Conservation (phyloP, 2,329 filamentous ascomycete species). For the Phoma sp. region DNA sequence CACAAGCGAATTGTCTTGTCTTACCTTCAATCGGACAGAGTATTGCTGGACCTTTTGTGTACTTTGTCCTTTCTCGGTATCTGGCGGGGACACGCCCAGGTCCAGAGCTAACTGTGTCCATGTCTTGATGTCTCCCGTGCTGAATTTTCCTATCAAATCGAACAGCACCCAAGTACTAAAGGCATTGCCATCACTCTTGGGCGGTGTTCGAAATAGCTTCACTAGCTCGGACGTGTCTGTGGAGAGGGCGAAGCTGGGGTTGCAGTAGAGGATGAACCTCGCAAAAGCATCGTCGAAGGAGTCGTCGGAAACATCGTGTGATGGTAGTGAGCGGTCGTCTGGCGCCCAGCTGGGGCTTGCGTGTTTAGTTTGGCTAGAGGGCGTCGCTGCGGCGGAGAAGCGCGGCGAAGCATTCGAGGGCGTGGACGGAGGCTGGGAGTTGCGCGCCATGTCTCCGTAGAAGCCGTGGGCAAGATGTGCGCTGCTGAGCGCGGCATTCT, state of each 20-base stretch:
- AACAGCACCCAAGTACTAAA: slow-evolving; percentile 81
- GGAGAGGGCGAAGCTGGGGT: slow-evolving; percentile 75
- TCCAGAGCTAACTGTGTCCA: slow-evolving; percentile 88
- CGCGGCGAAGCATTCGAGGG: slow-evolving; percentile 48
- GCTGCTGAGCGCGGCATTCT: slow-evolving; percentile 40
- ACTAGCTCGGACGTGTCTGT: slow-evolving; percentile 73
- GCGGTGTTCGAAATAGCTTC: slow-evolving; percentile 78
- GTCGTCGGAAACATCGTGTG: slow-evolving; percentile 69
- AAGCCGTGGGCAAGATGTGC: slow-evolving; percentile 42
- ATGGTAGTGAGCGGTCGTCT: slow-evolving; percentile 65
- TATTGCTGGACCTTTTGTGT: slow-evolving; percentile 95
- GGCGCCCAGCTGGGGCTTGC: slow-evolving; percentile 43
- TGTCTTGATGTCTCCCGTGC: slow-evolving; percentile 84
- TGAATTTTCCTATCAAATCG: slow-evolving; percentile 77
- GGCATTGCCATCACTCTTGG: slow-evolving; percentile 84
- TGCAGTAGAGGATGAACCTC: slow-evolving; percentile 86
- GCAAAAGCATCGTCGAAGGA: slow-evolving; percentile 84
- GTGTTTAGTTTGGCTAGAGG: slow-evolving; percentile 44
- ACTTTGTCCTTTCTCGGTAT: slow-evolving; percentile 82
- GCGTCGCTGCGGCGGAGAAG: slow-evolving; percentile 44
- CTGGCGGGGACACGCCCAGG: slow-evolving; percentile 86
- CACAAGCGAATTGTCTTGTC: slow-evolving; percentile 6
- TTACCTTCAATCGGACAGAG: slow-evolving; percentile 86
- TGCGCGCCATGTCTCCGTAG: slow-evolving; percentile 48
- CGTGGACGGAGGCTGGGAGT: slow-evolving; percentile 44